Conservation (phyloP, 2,329 filamentous ascomycete species). For the Blastomyces gilchristii region DNA sequence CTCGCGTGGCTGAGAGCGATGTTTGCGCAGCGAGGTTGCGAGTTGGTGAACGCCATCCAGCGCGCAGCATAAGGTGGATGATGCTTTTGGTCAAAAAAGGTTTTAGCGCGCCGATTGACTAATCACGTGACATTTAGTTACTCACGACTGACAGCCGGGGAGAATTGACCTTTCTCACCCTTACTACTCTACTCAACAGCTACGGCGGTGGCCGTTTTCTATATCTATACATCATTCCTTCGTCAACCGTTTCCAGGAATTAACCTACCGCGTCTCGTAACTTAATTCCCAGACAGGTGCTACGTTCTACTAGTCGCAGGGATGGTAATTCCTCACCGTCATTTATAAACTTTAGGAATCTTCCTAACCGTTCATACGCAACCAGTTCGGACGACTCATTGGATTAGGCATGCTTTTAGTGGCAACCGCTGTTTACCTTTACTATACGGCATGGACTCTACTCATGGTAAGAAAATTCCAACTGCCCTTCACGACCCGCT, state of each 20-base stretch:
- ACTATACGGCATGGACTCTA: conserved; percentile 97
- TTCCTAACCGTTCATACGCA: conserved; percentile 11
- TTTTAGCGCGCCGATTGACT: neutral
- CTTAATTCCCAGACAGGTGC: neutral
- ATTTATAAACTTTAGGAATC: neutral
- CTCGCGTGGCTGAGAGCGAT: neutral
- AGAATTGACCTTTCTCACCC: neutral
- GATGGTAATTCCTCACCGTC: conserved; percentile 12
- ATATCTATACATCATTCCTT: neutral
- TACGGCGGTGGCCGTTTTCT: neutral
- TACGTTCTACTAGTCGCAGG: neutral
- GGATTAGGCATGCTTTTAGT: conserved; percentile 66
- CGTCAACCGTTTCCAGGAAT: neutral
- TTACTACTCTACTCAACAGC: neutral
- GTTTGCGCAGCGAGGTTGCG: neutral
- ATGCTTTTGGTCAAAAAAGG: neutral
- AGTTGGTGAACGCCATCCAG: neutral
- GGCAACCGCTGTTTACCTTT: conserved; percentile 65
- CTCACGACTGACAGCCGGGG: neutral
- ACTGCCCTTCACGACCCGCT: neutral
- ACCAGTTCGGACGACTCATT: conserved; percentile 79
- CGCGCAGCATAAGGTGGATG: neutral
- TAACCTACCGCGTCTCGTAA: neutral
- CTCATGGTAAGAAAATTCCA: conserved; percentile 61
- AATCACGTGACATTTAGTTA: neutral